These are phyloP conservation scores for Mucor ambiguus DNA, from an alignment of 371 early-diverging fungal species.

Conservation along the genomic window DNA sequence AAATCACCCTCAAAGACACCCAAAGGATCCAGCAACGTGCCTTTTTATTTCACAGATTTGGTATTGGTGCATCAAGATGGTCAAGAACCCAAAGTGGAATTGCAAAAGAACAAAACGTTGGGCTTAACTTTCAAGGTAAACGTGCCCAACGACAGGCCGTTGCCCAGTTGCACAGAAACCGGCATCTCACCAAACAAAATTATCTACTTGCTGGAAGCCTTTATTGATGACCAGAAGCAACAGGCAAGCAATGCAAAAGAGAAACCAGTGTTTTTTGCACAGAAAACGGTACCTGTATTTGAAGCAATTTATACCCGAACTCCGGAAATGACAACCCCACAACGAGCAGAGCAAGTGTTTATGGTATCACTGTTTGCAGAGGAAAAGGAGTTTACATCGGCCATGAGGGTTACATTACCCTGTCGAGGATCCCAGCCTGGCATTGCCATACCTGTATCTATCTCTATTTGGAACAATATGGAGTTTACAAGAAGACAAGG, in stretches of 20 bases:
- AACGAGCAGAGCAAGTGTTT: conserved; percentile 18
- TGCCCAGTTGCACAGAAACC: conserved; percentile 24
- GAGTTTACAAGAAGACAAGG: conserved; percentile 23
- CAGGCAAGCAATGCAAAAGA: neutral
- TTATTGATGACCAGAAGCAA: conserved; percentile 11
- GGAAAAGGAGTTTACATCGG: conserved; percentile 5
- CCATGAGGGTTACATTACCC: conserved; percentile 25
- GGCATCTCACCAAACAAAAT: conserved; percentile 12
- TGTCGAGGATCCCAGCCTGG: conserved; percentile 25
- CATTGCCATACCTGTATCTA: conserved; percentile 22
- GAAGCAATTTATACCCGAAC: conserved; percentile 19
- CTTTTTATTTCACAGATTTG: conserved; percentile 9
- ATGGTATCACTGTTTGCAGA: conserved; percentile 4
- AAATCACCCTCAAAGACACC: conserved; percentile 6
- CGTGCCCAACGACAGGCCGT: conserved; percentile 21
- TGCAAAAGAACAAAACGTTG: conserved; percentile 23
- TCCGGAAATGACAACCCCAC: conserved; percentile 18
- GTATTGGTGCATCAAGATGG: neutral
- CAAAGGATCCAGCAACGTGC: conserved; percentile 7
- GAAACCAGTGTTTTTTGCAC: conserved; percentile 16
- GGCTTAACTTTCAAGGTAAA: conserved; percentile 19
- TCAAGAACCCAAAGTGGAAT: conserved; percentile 16
- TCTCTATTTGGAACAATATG: conserved; percentile 22
- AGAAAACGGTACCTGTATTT: conserved; percentile 16
- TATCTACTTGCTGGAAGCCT: conserved; percentile 27